Evolutionary conservation across 192 early-diverging fungal species (phyloP), one percentile per base, ranked within the genome.

Genomic region (Gigaspora rosea): DNA sequence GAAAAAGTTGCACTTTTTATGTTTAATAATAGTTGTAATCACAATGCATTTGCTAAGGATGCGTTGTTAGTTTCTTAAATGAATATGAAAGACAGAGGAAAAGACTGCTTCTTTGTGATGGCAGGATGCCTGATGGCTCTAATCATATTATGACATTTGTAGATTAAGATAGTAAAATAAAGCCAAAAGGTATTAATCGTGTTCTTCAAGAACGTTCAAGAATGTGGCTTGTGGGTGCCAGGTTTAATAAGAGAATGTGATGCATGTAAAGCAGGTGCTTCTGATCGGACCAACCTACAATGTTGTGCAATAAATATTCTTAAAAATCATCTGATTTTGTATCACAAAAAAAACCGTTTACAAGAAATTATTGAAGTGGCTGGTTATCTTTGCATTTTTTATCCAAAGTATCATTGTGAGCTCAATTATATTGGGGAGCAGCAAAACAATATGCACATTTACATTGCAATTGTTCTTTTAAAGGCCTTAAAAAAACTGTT

Each of bases 151-250:
- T 80, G 67, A 63, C 65, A 56, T 75, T 76, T 71, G 48, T 69
- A 51, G 67, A 59, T 76, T 48, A 59, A 62, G 47, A 80, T 69
- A 64, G 33, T 9, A 72, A 64, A 77, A 61, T 65, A 58, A 69
- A 80, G 52, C 57, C 57, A 49, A 80, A 80, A 49, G 75, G 79
- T 76, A 80, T 77, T 36, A 59, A 80, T 50, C 22, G 56, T n/a
- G 68, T 80, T 56, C 79, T 77, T 54, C 48, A 46, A 58, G 68
- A 80, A 36, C 36, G 48, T 77, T 54, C 48, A 46, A 58, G 68
- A 80, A 36, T 48, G 48, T 62, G 71, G 75, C 50, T 70, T 80
- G 35, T 80, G 75, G 67, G 54, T 46, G 33, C 3, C 73, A 57
- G 65, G 62, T 33, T 72, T 78, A 47, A 16, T 1, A 36, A 78